Percentiles rank a stretch among this genome's conserved stretches.
These are phyloP conservation scores for Poa pratensis DNA, from an alignment of 176 grass and related monocot species.

Conservation along the genomic window DNA sequence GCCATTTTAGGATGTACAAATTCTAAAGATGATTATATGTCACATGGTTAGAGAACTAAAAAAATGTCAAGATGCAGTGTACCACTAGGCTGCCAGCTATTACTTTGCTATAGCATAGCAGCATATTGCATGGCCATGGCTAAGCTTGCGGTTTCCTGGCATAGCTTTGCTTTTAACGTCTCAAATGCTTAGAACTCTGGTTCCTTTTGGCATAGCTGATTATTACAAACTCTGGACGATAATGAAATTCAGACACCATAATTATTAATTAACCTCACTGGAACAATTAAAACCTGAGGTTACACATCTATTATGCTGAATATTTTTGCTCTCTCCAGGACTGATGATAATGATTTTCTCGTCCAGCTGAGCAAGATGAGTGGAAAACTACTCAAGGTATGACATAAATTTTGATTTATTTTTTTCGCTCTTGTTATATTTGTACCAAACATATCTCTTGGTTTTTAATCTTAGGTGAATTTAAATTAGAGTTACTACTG, in stretches of 20 bases:
- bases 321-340: slow-evolving; percentile 56
- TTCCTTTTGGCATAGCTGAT: slow-evolving; percentile 1
- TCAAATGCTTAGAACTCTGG: neutral
- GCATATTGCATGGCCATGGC: neutral
- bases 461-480: neutral
- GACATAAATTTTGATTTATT: slow-evolving; percentile 15
- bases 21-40: neutral
- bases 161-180: neutral
- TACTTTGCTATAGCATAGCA: neutral
- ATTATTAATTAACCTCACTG: neutral
- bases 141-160: neutral
- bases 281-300: slow-evolving; percentile 17
- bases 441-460: slow-evolving; percentile 5
- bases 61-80: neutral
- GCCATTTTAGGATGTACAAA: neutral
- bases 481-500: neutral
- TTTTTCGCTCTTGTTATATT: neutral
- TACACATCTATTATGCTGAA: slow-evolving; percentile 12
- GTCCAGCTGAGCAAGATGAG: slow-evolving; percentile 72
- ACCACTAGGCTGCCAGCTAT: neutral
- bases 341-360: slow-evolving; percentile 88
- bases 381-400: slow-evolving; percentile 95
- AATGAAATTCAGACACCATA: neutral
- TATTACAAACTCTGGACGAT: neutral
- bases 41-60: neutral